Base-by-base conservation (phyloP, 2,329 filamentous ascomycete genomes). In the Mollisia scopiformis region DNA sequence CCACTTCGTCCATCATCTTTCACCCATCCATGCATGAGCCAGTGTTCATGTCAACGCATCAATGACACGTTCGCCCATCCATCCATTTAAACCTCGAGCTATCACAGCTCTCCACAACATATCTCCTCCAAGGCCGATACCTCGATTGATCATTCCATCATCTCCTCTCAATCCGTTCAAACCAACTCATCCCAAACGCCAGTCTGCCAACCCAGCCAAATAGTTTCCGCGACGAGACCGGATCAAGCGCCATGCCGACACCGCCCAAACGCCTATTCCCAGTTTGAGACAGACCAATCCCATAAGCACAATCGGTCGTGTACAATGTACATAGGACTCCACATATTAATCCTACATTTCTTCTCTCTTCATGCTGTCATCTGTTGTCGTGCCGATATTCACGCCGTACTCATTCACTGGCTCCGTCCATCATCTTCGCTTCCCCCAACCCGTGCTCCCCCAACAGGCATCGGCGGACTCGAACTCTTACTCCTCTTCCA, bases 401-500 rank as follows among this genome's bases (percentile, higher is more conserved):
- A 16, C 31, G 47, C n/a, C 30, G 8, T 51, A 23, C 25, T 51
- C 14, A 41, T 28, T 55, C 51, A 57, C 16, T 50, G 49, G 8
- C 55, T 54, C 49, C 39, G 46, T 14, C 50, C 43, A 28, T 28
- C 43, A 16, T 55, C 49, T n/a, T 55, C 51, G 33, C 50, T 55
- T 1, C 55, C 52, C 1, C 50, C 43, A 2, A 35, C 23, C 25
- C 52, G 52, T 4, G 21, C 33, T 23, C 59, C 56, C 16, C 59
- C 52, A 6, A 55, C 41, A 2, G 59, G 59, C 43, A 58, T 49
- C 7, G 71, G 65, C n/a, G 70, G 69, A 59, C 70, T 72, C 2
- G 66, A 61, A 49, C 67, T 71, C 57, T 73, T 72, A 37, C 63
- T 73, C 54, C 69, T 66, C 59, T 71, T 72, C 70, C 71, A 74